Conservation (phyloP, 2,329 filamentous ascomycete genomes). For the Penicillium sp. region DNA sequence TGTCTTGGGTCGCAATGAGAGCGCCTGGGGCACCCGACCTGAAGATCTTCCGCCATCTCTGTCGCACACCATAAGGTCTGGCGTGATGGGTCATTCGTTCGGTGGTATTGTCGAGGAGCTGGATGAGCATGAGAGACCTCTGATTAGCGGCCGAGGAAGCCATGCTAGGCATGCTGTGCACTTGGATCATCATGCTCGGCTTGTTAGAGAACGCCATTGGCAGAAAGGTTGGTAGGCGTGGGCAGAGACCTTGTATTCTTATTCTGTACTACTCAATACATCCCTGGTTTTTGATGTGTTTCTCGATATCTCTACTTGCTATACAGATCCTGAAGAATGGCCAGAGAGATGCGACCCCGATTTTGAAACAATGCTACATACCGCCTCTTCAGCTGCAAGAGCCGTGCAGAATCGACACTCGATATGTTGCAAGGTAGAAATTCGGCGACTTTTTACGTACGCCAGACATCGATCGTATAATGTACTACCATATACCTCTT, state of each 20-base stretch:
- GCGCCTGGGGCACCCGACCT: slow-evolving; percentile 62
- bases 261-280: not conserved
- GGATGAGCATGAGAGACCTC: not conserved
- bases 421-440: too few relatives aligned
- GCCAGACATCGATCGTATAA: too few relatives aligned
- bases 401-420: too few relatives aligned
- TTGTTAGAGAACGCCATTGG: not conserved
- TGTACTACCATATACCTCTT: too few relatives aligned
- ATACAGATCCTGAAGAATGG: not conserved
- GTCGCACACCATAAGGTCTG: not conserved
- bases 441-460: too few relatives aligned
- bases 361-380: not conserved
- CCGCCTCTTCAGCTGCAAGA: too few relatives aligned
- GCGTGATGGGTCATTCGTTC: not conserved
- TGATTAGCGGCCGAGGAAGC: not conserved
- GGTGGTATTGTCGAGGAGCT: not conserved
- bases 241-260: not conserved
- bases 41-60: slow-evolving; percentile 65
- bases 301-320: not conserved
- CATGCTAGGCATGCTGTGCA: not conserved
- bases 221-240: slow-evolving; percentile 1
- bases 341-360: not conserved
- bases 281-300: not conserved
- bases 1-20: slow-evolving; percentile 63
- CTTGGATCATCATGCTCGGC: slow-evolving; percentile 4